These are phyloP conservation scores for Pachysolen tannophilus DNA, from an alignment of 805 yeast species.

Conservation along the genomic window DNA sequence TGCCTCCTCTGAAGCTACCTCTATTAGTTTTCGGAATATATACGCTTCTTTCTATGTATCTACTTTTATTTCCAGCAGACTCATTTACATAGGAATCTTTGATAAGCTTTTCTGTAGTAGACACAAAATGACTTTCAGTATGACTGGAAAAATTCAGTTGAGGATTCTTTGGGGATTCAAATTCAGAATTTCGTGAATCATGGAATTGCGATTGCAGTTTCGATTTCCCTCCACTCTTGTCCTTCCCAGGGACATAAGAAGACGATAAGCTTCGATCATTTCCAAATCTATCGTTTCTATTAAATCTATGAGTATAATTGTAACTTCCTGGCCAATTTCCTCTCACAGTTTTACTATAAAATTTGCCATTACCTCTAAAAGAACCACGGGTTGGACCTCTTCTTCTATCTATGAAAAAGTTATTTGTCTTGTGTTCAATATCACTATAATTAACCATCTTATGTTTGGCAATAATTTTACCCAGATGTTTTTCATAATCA, in stretches of 20 bases:
- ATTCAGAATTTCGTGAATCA: no score
- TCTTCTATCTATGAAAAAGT: slow-evolving; percentile 1
- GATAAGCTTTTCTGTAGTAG: no score
- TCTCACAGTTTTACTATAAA: slow-evolving; percentile 3
- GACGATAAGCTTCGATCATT: slow-evolving; percentile 1
- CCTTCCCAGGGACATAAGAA: slow-evolving; percentile 4
- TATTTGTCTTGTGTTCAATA: slow-evolving; percentile 7
- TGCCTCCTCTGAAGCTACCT: neutral
- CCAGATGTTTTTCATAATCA: slow-evolving; percentile 26
- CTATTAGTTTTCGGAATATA: neutral
- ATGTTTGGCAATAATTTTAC: slow-evolving; percentile 24
- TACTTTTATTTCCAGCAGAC: no score
- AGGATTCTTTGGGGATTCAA: no score
- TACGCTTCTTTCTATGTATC: neutral
- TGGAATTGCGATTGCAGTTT: no score
- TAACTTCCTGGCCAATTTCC: no score
- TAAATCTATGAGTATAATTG: no score
- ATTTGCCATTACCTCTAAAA: slow-evolving; percentile 1
- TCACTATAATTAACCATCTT: slow-evolving; percentile 26
- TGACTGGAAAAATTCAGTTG: no score
- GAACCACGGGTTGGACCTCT: neutral
- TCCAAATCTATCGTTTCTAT: neutral
- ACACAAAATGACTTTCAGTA: no score
- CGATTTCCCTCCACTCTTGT: no score
- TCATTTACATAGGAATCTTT: no score